Evolutionary conservation across 768 basidiomycete genomes (phyloP).

Genomic region (Boletus insuetus): DNA sequence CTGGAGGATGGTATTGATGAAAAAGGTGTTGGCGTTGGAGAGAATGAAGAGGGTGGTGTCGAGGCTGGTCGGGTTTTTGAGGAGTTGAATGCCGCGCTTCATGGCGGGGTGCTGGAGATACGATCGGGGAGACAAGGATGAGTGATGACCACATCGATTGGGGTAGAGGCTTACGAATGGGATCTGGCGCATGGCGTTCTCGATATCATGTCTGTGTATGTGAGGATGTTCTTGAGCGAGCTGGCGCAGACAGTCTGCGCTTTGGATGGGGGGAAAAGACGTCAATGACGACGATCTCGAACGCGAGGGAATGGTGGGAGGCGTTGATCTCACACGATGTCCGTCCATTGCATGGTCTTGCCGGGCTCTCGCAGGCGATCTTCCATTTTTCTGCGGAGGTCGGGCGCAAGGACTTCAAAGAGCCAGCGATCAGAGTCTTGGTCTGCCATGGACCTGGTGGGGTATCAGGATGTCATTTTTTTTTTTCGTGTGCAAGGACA

Average conservation of each 20-base stretch:
- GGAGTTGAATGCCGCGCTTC: constrained; percentile 78
- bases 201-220: constrained; percentile 70
- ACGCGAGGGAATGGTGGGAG: background rate
- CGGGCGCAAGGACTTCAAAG: constrained; percentile 82
- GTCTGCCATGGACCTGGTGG: constrained; percentile 81
- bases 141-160: background rate
- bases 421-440: constrained; percentile 97
- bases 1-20: constrained; percentile 86
- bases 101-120: constrained; percentile 86
- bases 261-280: constrained; percentile 18
- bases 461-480: background rate
- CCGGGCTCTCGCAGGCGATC: constrained; percentile 49
- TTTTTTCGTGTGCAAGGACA: background rate
- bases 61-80: constrained; percentile 63
- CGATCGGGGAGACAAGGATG: background rate
- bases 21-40: constrained; percentile 91
- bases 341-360: constrained; percentile 79
- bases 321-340: constrained; percentile 70
- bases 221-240: constrained; percentile 57
- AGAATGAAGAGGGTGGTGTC: constrained; percentile 81
- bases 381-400: constrained; percentile 75
- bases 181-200: constrained; percentile 71
- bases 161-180: constrained; percentile 66
- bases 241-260: constrained; percentile 69
- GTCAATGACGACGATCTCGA: background rate